Conservation (phyloP, 1,139 yeast genomes). For the Kodamaea anthophila region DNA sequence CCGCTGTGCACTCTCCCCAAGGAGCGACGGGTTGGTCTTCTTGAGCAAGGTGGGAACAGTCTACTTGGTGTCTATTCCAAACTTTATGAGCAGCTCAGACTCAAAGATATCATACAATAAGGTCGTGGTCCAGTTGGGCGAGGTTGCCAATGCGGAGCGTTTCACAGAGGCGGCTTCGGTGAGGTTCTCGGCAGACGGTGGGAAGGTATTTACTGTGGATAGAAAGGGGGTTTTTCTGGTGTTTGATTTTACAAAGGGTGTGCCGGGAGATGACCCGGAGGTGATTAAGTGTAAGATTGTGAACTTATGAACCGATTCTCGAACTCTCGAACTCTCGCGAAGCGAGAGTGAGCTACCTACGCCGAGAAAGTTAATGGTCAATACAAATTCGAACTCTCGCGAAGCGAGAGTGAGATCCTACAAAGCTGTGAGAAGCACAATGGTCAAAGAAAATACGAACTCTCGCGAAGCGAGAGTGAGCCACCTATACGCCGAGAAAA, state of each 20-base stretch:
- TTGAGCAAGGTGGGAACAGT: slow-evolving; percentile 73
- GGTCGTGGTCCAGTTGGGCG: slow-evolving; percentile 67
- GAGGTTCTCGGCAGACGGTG: slow-evolving; percentile 74
- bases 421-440: no score
- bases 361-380: no score
- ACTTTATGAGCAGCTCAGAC: slow-evolving; percentile 16
- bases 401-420: no score
- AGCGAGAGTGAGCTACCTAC: no score
- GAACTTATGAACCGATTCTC: slow-evolving; percentile 12
- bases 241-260: slow-evolving; percentile 84
- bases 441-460: no score
- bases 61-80: slow-evolving; percentile 63
- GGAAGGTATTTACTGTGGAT: slow-evolving; percentile 68
- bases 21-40: slow-evolving; percentile 81
- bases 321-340: not conserved
- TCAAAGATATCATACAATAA: slow-evolving; percentile 21
- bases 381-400: no score
- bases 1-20: slow-evolving; percentile 67
- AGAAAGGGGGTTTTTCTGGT: slow-evolving; percentile 72
- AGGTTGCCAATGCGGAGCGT: slow-evolving; percentile 67
- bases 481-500: no score
- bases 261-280: slow-evolving; percentile 69
- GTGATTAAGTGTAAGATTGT: slow-evolving; percentile 67
- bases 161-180: slow-evolving; percentile 70
- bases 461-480: no score